Evolutionary conservation across 768 basidiomycete species (phyloP).

Genomic region (Kwoniella sp.): DNA sequence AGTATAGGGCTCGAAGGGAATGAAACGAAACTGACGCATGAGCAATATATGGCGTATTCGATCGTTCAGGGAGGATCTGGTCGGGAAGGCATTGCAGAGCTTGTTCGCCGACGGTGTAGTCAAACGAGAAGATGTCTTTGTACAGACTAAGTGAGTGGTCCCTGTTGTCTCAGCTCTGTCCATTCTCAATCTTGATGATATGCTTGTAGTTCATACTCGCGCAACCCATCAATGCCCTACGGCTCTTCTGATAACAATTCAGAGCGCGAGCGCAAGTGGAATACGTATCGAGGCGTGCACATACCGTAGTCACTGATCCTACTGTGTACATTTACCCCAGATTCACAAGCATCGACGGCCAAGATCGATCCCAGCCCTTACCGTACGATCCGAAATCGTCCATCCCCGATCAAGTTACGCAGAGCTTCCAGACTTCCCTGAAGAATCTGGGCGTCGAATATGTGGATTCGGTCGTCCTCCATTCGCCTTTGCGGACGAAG

Average conservation of each 20-base stretch:
- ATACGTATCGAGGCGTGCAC: too few relatives aligned
- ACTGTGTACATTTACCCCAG: too few relatives aligned
- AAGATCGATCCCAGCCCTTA: slow-evolving; percentile 69
- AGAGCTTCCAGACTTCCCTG: slow-evolving; percentile 69
- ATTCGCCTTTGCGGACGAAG: slow-evolving; percentile 69
- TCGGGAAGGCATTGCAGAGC: slow-evolving; percentile 70
- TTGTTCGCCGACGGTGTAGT: slow-evolving; percentile 63
- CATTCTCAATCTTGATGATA: background rate
- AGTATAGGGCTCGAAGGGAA: background rate
- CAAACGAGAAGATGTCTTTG: slow-evolving; percentile 69
- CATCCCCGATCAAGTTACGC: slow-evolving; percentile 65
- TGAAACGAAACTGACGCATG: background rate
- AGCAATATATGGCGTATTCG: slow-evolving; percentile 3
- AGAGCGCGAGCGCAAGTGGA: too few relatives aligned
- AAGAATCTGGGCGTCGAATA: slow-evolving; percentile 71
- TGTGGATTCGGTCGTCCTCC: slow-evolving; percentile 76
- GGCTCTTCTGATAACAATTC: too few relatives aligned
- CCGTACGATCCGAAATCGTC: slow-evolving; percentile 68
- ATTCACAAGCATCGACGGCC: slow-evolving; percentile 73
- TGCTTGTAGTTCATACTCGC: too few relatives aligned
- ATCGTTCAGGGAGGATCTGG: slow-evolving; percentile 69
- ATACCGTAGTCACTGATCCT: too few relatives aligned
- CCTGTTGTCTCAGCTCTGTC: background rate
- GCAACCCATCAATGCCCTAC: too few relatives aligned
- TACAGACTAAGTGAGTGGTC: slow-evolving; percentile 73